Evolutionary conservation across 2,329 filamentous ascomycete genomes (phyloP).

Genomic region (Sporothrix pseudoabietina): DNA sequence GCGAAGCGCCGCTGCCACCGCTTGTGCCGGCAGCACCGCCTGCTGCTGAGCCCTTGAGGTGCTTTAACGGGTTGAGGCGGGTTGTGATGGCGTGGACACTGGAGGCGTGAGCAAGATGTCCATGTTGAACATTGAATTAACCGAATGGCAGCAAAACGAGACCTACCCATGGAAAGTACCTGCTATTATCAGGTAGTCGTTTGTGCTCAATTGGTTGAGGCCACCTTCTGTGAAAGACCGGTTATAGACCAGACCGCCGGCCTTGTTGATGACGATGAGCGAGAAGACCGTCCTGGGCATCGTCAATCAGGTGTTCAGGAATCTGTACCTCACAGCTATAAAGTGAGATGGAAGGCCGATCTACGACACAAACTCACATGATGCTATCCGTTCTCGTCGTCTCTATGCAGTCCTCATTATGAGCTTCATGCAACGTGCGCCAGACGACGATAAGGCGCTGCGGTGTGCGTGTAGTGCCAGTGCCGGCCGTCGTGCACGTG

Average conservation of each 20-base stretch:
- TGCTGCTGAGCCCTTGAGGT: slow-evolving; percentile 36
- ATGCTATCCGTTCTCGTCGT: slow-evolving; percentile 27
- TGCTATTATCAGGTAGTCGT: slow-evolving; percentile 94
- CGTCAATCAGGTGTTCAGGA: background rate
- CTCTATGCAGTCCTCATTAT: slow-evolving; percentile 26
- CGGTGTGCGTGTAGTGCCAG: slow-evolving; percentile 7
- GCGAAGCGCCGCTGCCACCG: slow-evolving; percentile 27
- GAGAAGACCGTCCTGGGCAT: slow-evolving; percentile 83
- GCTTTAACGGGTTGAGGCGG: slow-evolving; percentile 60
- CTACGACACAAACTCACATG: slow-evolving; percentile 23
- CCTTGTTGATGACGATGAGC: slow-evolving; percentile 98
- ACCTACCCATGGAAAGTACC: slow-evolving; percentile 92
- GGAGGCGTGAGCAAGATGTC: slow-evolving; percentile 23
- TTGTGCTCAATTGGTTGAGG: slow-evolving; percentile 85
- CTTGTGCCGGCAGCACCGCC: slow-evolving; percentile 40
- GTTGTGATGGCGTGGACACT: slow-evolving; percentile 71
- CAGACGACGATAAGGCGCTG: background rate
- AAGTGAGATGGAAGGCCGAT: background rate
- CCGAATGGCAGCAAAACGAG: no score
- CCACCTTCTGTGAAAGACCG: slow-evolving; percentile 85
- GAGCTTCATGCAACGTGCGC: slow-evolving; percentile 13
- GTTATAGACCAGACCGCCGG: slow-evolving; percentile 94
- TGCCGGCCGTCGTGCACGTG: background rate
- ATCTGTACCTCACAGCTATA: background rate
- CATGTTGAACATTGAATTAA: no score